These are phyloP conservation scores for Ceratocystis cubensis DNA, from an alignment of 2,329 filamentous ascomycete genomes.

Conservation along the genomic window DNA sequence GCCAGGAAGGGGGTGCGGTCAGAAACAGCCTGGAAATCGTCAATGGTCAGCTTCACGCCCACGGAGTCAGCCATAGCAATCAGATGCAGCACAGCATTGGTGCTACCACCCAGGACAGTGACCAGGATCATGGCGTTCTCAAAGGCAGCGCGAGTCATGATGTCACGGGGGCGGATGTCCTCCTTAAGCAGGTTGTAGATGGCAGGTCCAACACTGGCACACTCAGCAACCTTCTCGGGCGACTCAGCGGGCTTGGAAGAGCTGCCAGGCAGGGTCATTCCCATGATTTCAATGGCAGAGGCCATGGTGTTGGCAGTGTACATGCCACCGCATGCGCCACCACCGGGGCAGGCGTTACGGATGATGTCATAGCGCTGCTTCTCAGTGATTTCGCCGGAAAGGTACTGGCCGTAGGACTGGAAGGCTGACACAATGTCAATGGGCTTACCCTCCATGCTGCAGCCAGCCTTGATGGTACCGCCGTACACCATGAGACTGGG, in stretches of 20 bases:
- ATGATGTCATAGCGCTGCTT: conserved; percentile 91
- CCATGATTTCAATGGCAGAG: conserved; percentile 71
- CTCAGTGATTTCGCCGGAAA: conserved; percentile 82
- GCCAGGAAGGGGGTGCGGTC: conserved; percentile 69
- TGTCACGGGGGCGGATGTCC: conserved; percentile 65
- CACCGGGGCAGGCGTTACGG: conserved; percentile 60
- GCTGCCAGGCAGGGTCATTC: conserved; percentile 68
- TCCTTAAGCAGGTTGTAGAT: conserved; percentile 64
- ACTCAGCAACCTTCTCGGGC: conserved; percentile 58
- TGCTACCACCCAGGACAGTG: conserved; percentile 72
- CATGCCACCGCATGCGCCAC: conserved; percentile 61
- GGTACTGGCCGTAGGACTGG: conserved; percentile 92
- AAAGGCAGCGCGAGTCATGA: conserved; percentile 68
- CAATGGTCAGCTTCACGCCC: conserved; percentile 68
- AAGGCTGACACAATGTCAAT: conserved; percentile 97
- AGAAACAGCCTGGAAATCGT: conserved; percentile 74
- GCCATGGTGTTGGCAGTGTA: conserved; percentile 82
- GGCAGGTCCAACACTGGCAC: conserved; percentile 55
- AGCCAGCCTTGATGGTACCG: conserved; percentile 85
- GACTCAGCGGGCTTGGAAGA: conserved; percentile 69
- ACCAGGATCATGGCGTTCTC: conserved; percentile 77
- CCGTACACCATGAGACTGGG: conserved; percentile 97
- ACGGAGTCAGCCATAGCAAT: conserved; percentile 75
- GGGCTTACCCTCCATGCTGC: conserved; percentile 58
- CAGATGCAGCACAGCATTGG: conserved; percentile 73